Evolutionary conservation across 768 basidiomycete species (phyloP).

Genomic region (Mycena amicta): DNA sequence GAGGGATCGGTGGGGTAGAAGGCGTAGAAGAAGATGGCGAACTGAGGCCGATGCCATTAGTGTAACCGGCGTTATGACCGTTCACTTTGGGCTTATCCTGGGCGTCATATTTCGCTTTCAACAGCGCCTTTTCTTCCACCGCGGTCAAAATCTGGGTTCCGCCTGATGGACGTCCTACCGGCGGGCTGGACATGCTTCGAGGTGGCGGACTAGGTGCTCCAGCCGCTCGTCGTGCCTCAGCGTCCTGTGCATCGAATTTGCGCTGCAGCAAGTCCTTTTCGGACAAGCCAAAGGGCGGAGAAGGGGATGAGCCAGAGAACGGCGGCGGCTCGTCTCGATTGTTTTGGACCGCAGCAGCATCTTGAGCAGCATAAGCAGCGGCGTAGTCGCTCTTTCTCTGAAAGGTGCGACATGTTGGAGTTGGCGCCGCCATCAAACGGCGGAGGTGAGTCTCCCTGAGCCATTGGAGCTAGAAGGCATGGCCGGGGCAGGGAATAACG

Average conservation of each 20-base stretch:
- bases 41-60: constrained; percentile 18
- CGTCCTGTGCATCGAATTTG: constrained; percentile 60
- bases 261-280: constrained; percentile 64
- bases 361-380: constrained; percentile 66
- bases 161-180: constrained; percentile 33
- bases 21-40: constrained; percentile 23
- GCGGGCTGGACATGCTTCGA: constrained; percentile 21
- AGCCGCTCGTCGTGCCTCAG: constrained; percentile 32
- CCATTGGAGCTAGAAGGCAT: constrained; percentile 31
- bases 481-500: constrained; percentile 51
- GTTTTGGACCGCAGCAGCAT: constrained; percentile 51
- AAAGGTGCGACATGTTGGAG: constrained; percentile 39
- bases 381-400: constrained; percentile 74
- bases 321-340: constrained; percentile 29
- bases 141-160: constrained; percentile 53
- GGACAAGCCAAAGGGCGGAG: constrained; percentile 35
- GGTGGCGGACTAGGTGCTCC: constrained; percentile 24
- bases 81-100: constrained; percentile 37
- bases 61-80: constrained; percentile 27
- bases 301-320: constrained; percentile 26
- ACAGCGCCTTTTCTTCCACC: constrained; percentile 76
- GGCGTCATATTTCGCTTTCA: constrained; percentile 64
- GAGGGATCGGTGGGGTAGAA: constrained; percentile 47
- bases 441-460: constrained; percentile 47
- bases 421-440: constrained; percentile 50